Percentiles rank a stretch among this genome's conserved stretches.
These are phyloP conservation scores for Guadua angustifolia DNA, from an alignment of 176 grass and related monocot genomes.

Conservation along the genomic window DNA sequence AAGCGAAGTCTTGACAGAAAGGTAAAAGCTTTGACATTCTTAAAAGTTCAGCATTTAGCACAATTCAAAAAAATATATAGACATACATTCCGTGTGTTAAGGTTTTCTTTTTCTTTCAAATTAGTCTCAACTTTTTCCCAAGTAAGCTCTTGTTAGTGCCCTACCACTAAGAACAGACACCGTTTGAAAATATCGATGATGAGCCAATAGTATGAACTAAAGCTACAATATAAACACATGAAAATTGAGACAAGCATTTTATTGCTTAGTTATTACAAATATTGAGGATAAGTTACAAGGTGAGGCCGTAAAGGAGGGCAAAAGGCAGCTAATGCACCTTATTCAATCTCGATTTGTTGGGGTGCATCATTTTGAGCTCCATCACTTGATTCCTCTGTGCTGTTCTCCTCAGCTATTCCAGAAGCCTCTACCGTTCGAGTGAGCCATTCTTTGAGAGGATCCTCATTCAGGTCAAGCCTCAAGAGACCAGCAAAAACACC, in stretches of 20 bases:
- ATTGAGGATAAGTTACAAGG: slow-evolving; percentile 32
- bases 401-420: slow-evolving; percentile 61
- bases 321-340: slow-evolving; percentile 49
- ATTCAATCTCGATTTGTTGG: slow-evolving; percentile 91
- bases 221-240: slow-evolving; percentile 10
- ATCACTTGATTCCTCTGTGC: slow-evolving; percentile 46
- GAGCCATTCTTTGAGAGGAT: slow-evolving; percentile 94
- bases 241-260: slow-evolving; percentile 4
- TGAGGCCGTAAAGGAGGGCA: slow-evolving; percentile 6
- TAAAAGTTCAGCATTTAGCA: not conserved
- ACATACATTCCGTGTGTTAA: not conserved
- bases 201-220: slow-evolving; percentile 26
- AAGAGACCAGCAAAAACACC: slow-evolving; percentile 89
- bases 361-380: slow-evolving; percentile 65
- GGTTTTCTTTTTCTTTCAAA: not conserved
- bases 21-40: not conserved
- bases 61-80: not conserved
- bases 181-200: not conserved
- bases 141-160: not conserved
- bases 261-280: slow-evolving; percentile 28
- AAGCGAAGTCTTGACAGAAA: not conserved
- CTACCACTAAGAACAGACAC: not conserved
- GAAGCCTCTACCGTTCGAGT: slow-evolving; percentile 75
- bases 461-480: slow-evolving; percentile 95
- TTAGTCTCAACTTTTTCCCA: not conserved